Evolutionary conservation across 2,329 filamentous ascomycete species (phyloP), one percentile per base, ranked within the genome.

Genomic region (Davidsoniella virescens): DNA sequence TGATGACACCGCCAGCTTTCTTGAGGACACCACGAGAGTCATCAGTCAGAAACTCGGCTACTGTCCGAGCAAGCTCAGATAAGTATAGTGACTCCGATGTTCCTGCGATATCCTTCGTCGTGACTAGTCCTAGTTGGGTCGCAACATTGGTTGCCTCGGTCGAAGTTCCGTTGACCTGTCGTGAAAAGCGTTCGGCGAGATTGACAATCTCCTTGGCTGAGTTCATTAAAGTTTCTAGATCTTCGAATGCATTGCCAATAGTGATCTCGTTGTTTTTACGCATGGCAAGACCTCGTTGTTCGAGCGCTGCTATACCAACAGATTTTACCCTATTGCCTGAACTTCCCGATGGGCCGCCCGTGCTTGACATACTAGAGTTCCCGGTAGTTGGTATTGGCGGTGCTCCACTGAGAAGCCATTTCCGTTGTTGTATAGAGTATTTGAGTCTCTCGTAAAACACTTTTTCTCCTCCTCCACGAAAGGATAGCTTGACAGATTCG

Each of bases 141-240:
- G 64, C 65, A 12, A 52, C 16, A 17, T 50, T 49, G 5, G 82
- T 84, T 1, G 86, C 93, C 60, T 93, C 83, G 1, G 83, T 85
- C 16, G 72, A 73, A 25, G 72, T 75, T 8, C 71, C 69, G 54
- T 75, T 76, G 17, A 68, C 68, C 59, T 88, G 83, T 10, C 78
- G 72, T 1, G 87, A 80, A 57, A 96, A 90, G 14, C 80, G 80
- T 64, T 96, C 90, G 1, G 92, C 92, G 40, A 98, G 78, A 4
- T 87, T 87, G 47, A 96, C 82, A 45, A 98, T 87, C 61, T 98
- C 87, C 62, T 96, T 95, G 4, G 92, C 92, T 3, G 90, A 95
- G 2, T 88, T 87, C 90, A 96, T 98, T 37, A 98, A 71, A 3
- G 92, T 88, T 62, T 96, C 90, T 0, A 98, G 75, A 60, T 98